Conservation (phyloP, 2,329 filamentous ascomycete species). For the Alternaria hordeiaustralica region DNA sequence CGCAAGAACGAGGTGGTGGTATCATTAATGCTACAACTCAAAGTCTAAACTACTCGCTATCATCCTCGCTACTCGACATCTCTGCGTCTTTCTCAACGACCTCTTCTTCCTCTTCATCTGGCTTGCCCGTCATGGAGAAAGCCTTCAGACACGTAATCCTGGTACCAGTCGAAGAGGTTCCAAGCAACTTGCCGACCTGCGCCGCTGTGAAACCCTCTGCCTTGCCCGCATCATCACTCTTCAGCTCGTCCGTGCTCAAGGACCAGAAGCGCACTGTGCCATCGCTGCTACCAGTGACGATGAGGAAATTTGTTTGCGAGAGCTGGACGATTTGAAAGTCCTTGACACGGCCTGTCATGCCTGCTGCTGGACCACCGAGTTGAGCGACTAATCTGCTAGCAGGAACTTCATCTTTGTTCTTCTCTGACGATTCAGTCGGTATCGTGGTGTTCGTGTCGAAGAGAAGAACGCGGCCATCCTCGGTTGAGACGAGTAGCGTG, state of each 20-base stretch:
- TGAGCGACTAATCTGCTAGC: constrained; percentile 70
- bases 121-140: constrained; percentile 75
- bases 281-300: constrained; percentile 83
- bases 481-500: constrained; percentile 80
- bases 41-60: constrained; percentile 24
- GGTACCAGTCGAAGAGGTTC: constrained; percentile 82
- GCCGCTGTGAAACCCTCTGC: constrained; percentile 35
- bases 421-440: constrained; percentile 28
- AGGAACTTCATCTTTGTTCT: constrained; percentile 61
- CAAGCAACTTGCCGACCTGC: constrained; percentile 72
- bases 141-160: constrained; percentile 87
- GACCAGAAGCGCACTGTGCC: constrained; percentile 83
- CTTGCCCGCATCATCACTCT: constrained; percentile 16
- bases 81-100: constrained; percentile 25
- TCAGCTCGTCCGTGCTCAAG: constrained; percentile 50
- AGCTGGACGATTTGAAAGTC: constrained; percentile 75
- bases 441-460: constrained; percentile 71
- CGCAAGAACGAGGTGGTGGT: constrained; percentile 11
- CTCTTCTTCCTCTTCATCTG: constrained; percentile 35
- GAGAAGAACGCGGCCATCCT: constrained; percentile 86
- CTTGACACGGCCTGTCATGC: constrained; percentile 78
- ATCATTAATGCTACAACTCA: constrained; percentile 14
- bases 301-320: constrained; percentile 52
- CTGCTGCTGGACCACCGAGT: constrained; percentile 74
- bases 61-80: constrained; percentile 28